These are phyloP conservation scores for Lecanicillium sp. DNA, from an alignment of 2,329 filamentous ascomycete genomes.

Conservation along the genomic window DNA sequence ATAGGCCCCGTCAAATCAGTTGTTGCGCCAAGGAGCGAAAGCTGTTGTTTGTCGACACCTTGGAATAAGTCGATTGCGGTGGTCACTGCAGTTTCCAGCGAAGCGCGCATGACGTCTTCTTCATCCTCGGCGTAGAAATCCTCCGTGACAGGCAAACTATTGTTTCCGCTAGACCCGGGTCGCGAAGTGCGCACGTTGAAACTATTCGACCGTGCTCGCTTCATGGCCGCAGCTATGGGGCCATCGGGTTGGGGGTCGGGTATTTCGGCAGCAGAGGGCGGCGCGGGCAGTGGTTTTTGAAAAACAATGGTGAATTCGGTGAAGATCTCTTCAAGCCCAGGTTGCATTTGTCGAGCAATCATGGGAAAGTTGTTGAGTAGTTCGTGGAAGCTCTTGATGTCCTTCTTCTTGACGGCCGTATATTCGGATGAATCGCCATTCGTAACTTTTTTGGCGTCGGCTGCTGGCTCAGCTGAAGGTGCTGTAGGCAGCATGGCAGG, in stretches of 20 bases:
- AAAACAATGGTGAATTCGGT: constrained; percentile 82
- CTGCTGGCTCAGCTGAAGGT: constrained; percentile 33
- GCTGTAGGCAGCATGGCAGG: constrained; percentile 54
- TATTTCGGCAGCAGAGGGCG: constrained; percentile 56
- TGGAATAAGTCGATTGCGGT: constrained; percentile 94
- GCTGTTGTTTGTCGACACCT: constrained; percentile 87
- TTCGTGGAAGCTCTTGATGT: constrained; percentile 85
- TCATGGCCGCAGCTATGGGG: constrained; percentile 49
- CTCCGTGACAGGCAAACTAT: constrained; percentile 46
- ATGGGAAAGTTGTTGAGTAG: constrained; percentile 87
- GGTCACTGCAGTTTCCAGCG: constrained; percentile 86
- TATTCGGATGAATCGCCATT: constrained; percentile 37
- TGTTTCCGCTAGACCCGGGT: constrained; percentile 19
- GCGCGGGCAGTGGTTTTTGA: constrained; percentile 75
- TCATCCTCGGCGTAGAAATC: constrained; percentile 79
- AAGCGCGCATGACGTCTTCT: constrained; percentile 82
- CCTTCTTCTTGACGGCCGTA: constrained; percentile 62
- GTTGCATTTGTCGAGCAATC: constrained; percentile 94
- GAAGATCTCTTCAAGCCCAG: constrained; percentile 82
- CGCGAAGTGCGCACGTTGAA: constrained; percentile 25
- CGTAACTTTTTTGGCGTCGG: constrained; percentile 31
- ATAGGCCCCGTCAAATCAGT: constrained; percentile 89
- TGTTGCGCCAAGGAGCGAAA: constrained; percentile 84
- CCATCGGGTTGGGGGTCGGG: constrained; percentile 54
- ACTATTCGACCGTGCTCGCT: constrained; percentile 49